Base-by-base conservation (phyloP, 2,329 filamentous ascomycete genomes). In the Madurella mycetomatis region DNA sequence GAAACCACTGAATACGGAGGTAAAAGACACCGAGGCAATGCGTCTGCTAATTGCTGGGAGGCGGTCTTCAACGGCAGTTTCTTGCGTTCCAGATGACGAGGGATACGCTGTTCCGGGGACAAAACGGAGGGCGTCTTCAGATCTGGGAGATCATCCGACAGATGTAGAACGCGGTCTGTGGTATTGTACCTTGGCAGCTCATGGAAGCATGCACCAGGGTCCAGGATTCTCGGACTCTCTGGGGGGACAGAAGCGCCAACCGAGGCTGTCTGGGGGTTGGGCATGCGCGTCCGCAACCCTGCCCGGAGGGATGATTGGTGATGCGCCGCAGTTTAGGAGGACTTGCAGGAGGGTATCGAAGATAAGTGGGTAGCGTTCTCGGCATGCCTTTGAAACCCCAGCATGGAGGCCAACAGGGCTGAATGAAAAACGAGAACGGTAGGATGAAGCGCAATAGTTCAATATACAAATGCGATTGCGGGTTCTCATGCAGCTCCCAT, bases 341-440 rank as follows among this genome's bases (percentile, higher is more conserved):
- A 59, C 56, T 12, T 59, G 54, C 56, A 59, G 53, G 41, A 56
- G 30, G 41, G 19, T 25, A 59, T 59, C 56, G 54, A 54, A 34
- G 47, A 44, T 37, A 53, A 47, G 37, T 44, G 44, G 32, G n/a
- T 40, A 41, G 7, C 19, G 17, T 25, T 25, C 16, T 25, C 31
- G 25, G 41, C 34, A 37, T 9, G 2, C 34, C 34, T 25, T 25
- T 25, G 13, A 37, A 15, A 12, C 9, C 34, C 13, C 34, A 37
- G 34, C 9, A 5, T 37, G 4, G 2, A 11, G 7, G 31, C 9
- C 9, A 15, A 12, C 34, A 9, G 11, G 4, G 34, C 11, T 37
- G 34, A 37, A 15, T 9, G 9, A 4, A 37, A 34, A 37, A 15
- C 9, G 11, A 37, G 9, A 37, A 37, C 34, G 34, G 9, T 37